These are phyloP conservation scores for Podochytrium sp. DNA, from an alignment of 192 early-diverging fungal genomes.

Conservation along the genomic window DNA sequence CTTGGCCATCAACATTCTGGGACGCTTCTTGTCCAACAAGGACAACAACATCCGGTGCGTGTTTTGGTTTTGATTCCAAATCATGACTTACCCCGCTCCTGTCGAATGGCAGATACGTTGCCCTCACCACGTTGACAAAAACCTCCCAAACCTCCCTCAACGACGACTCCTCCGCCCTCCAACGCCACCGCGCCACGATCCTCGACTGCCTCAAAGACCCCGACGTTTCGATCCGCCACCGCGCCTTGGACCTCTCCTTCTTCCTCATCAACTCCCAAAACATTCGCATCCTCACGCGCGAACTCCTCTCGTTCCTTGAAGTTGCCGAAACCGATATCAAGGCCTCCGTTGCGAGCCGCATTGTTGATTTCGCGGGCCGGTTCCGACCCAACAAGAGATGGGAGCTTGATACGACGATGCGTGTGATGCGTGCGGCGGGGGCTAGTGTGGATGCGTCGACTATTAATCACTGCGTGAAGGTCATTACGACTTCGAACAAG, in stretches of 20 bases:
- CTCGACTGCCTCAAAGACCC: conserved; percentile 93
- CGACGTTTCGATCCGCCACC: conserved; percentile 95
- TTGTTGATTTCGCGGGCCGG: conserved; percentile 89
- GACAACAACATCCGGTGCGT: conserved; percentile 96
- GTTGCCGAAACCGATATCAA: conserved; percentile 88
- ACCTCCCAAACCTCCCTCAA: conserved; percentile 67
- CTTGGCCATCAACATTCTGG: conserved; percentile 96
- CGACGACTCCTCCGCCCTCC: conserved; percentile 90
- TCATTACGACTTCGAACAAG: conserved; percentile 76
- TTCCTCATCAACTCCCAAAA: conserved; percentile 93
- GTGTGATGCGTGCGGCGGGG: conserved; percentile 74
- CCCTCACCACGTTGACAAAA: conserved; percentile 94
- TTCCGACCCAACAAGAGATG: conserved; percentile 95
- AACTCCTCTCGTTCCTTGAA: conserved; percentile 92
- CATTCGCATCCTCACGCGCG: conserved; percentile 88
- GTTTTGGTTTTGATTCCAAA: not conserved
- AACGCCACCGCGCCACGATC: conserved; percentile 96
- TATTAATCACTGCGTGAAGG: conserved; percentile 80
- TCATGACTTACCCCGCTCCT: not conserved
- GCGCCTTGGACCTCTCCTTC: conserved; percentile 95
- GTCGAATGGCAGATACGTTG: conserved; percentile 98
- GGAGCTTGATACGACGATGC: conserved; percentile 94
- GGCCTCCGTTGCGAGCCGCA: conserved; percentile 86
- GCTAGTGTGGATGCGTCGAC: conserved; percentile 55
- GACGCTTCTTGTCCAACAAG: conserved; percentile 89